Conservation (phyloP, 352 stramenopile species). For the Pythium sp. region DNA sequence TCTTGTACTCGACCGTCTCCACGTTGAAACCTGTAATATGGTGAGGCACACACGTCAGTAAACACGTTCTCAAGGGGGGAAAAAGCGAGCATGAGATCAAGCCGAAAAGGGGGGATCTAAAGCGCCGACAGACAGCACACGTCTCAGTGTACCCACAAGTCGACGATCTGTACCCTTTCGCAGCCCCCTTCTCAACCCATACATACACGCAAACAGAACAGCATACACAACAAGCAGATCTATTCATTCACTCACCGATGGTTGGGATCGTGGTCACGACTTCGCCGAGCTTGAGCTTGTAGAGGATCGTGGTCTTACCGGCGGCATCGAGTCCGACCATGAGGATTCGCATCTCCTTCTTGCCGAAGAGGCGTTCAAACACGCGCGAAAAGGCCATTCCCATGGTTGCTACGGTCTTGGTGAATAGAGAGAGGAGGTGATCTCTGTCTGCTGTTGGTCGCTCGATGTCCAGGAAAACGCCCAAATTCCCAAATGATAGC, state of each 20-base stretch:
- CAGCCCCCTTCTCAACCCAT: too few relatives aligned
- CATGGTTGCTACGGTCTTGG: constrained; percentile 84
- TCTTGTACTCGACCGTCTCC: constrained; percentile 99
- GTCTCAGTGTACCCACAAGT: too few relatives aligned
- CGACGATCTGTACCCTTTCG: too few relatives aligned
- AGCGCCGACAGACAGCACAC: too few relatives aligned
- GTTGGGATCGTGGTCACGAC: constrained; percentile 98
- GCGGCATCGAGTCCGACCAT: constrained; percentile 99
- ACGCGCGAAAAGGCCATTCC: constrained; percentile 97
- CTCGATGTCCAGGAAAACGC: constrained; percentile 18
- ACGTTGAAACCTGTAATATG: constrained; percentile 94
- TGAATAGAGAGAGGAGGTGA: constrained; percentile 1
- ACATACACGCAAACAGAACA: neutral
- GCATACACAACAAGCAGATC: neutral
- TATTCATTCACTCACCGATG: constrained; percentile 90
- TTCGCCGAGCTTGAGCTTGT: constrained; percentile 90
- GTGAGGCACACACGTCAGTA: constrained; percentile 1
- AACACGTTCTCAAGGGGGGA: too few relatives aligned
- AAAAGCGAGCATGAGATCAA: too few relatives aligned
- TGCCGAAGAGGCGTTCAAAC: constrained; percentile 98
- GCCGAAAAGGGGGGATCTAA: too few relatives aligned
- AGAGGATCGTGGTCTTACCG: constrained; percentile 99
- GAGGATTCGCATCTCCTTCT: constrained; percentile 99
- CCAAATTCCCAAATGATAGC: constrained; percentile 54
- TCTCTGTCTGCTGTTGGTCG: neutral